Evolutionary conservation across 1,139 yeast species (phyloP).

Genomic region (Magnusiomyces sp.): DNA sequence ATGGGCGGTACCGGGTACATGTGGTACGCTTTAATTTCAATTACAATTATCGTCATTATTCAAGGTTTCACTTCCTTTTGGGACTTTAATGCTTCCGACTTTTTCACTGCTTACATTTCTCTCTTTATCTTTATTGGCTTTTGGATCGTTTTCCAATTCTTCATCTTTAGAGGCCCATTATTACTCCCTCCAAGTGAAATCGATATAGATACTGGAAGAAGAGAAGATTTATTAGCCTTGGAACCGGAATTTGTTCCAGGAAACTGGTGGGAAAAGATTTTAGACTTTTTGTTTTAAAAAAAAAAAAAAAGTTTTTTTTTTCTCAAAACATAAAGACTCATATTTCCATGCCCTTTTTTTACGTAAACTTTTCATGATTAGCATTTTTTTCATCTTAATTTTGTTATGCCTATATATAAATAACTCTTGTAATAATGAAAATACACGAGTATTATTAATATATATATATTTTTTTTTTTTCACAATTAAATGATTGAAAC

Average conservation of each 20-base stretch:
- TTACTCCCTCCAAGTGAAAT: constrained; percentile 44
- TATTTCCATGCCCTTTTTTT: too few species aligned
- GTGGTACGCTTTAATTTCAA: constrained; percentile 48
- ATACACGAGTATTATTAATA: too few species aligned
- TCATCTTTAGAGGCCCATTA: constrained; percentile 12
- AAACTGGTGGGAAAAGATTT: constrained; percentile 6
- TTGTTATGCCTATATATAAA: too few species aligned
- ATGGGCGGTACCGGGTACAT: constrained; percentile 35
- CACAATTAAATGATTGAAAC: too few species aligned
- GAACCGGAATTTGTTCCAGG: constrained; percentile 5
- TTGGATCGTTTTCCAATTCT: constrained; percentile 47
- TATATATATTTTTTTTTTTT: too few species aligned
- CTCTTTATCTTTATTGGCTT: constrained; percentile 46
- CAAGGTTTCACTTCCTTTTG: constrained; percentile 64
- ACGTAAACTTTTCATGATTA: too few species aligned
- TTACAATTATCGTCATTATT: constrained; percentile 46
- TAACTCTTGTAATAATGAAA: too few species aligned
- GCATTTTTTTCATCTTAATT: too few species aligned
- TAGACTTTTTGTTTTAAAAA: constrained; percentile 12
- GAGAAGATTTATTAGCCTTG: constrained; percentile 40
- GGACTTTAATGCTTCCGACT: constrained; percentile 51
- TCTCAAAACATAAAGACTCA: too few species aligned
- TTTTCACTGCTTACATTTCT: constrained; percentile 64
- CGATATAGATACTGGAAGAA: constrained; percentile 71
- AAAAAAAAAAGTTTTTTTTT: too few species aligned